These are phyloP conservation scores for Gaeumannomyces sp. DNA, from an alignment of 2,329 filamentous ascomycete species.

Conservation along the genomic window DNA sequence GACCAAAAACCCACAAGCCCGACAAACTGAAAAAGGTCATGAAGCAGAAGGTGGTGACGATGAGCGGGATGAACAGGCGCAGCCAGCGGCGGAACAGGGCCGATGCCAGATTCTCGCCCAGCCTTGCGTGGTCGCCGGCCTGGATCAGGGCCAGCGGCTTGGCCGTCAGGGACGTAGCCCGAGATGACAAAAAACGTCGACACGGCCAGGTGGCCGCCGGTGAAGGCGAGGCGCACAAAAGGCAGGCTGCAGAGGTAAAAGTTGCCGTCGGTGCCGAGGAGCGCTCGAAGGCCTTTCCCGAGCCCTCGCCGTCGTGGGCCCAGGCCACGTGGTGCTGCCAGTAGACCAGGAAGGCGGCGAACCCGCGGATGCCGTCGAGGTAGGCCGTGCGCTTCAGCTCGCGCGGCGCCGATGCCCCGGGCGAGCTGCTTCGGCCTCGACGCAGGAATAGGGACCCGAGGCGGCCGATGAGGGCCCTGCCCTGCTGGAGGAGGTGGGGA, in stretches of 20 bases:
- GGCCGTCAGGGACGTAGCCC: slow-evolving; percentile 48
- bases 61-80: slow-evolving; percentile 44
- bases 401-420: background rate
- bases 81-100: slow-evolving; percentile 44
- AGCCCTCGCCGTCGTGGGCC: slow-evolving; percentile 38
- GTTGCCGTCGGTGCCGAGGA: slow-evolving; percentile 43
- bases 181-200: slow-evolving; percentile 43
- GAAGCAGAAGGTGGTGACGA: slow-evolving; percentile 48
- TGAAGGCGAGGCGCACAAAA: slow-evolving; percentile 52
- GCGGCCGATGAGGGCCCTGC: slow-evolving; percentile 6
- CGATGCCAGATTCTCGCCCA: slow-evolving; percentile 38
- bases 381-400: slow-evolving; percentile 47
- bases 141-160: slow-evolving; percentile 42
- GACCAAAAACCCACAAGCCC: slow-evolving; percentile 35
- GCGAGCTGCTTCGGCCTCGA: slow-evolving; percentile 2
- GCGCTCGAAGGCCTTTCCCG: slow-evolving; percentile 41
- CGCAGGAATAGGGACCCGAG: slow-evolving; percentile 4
- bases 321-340: slow-evolving; percentile 54
- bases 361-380: slow-evolving; percentile 60
- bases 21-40: slow-evolving; percentile 48
- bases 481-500: background rate
- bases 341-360: slow-evolving; percentile 62
- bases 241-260: slow-evolving; percentile 49
- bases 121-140: slow-evolving; percentile 31
- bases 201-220: slow-evolving; percentile 55